These are phyloP conservation scores for Lecanicillium sp. DNA, from an alignment of 2,329 filamentous ascomycete genomes.

Conservation along the genomic window DNA sequence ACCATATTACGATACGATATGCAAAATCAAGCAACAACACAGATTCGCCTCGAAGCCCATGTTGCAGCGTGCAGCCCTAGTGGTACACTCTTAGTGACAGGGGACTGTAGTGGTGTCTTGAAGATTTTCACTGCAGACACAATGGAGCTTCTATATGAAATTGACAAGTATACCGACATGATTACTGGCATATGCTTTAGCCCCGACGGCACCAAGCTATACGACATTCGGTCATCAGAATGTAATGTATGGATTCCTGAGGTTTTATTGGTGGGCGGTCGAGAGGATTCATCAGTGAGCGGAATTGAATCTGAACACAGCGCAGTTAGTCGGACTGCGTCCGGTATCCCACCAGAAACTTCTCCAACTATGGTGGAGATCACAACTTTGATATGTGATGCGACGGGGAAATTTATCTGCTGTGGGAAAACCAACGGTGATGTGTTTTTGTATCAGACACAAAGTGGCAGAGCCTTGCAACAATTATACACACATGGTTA, in stretches of 20 bases:
- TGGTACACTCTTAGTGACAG: background rate
- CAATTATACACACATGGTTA: background rate
- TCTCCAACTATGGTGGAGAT: background rate
- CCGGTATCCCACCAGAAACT: background rate
- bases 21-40: background rate
- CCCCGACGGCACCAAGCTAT: background rate
- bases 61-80: background rate
- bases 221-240: background rate
- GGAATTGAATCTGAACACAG: background rate
- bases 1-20: background rate
- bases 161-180: background rate
- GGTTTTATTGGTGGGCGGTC: background rate
- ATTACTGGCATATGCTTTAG: background rate
- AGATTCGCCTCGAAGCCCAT: background rate
- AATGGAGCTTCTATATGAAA: slow-evolving; percentile 2
- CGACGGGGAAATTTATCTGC: background rate
- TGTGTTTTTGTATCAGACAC: background rate
- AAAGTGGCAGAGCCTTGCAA: background rate
- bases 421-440: background rate
- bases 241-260: slow-evolving; percentile 4
- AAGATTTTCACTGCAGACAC: background rate
- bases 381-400: background rate
- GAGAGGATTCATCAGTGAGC: background rate
- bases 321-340: background rate
- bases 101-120: background rate